phyloP scores from a whole-genome alignment of 345 rosid genomes.

The Eucalyptus guilfoylei region DNA sequence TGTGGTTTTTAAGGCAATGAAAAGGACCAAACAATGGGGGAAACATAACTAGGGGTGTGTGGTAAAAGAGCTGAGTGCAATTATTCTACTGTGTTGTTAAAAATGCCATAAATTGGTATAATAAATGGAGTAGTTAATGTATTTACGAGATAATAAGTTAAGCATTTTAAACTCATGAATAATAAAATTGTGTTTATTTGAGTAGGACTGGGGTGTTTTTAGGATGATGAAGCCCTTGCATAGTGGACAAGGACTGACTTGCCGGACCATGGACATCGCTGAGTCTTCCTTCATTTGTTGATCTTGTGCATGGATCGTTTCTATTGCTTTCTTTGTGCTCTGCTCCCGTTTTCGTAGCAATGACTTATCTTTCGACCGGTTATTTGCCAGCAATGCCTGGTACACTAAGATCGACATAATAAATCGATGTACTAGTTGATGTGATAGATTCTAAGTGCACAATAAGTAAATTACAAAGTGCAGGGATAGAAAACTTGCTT shows the following conservation, averaged over 20 bases:
- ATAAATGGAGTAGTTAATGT: background rate
- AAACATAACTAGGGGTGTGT: background rate
- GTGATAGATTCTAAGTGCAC: background rate
- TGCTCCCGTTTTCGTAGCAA: background rate
- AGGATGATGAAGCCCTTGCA: background rate
- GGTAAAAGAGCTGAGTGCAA: background rate
- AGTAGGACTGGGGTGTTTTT: background rate
- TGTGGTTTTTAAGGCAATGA: background rate
- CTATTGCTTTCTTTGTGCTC: background rate
- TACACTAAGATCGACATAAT: background rate
- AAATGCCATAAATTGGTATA: background rate
- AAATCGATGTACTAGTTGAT: background rate
- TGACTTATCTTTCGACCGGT: background rate
- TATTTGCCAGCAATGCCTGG: background rate
- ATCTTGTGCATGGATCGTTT: background rate
- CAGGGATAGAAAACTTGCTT: too few relatives aligned
- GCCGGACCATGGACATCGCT: background rate
- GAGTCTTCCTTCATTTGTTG: background rate
- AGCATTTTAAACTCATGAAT: background rate
- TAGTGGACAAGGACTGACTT: background rate
- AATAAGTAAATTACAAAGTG: too few relatives aligned
- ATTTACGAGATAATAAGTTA: background rate
- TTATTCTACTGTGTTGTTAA: background rate
- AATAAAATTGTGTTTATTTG: background rate
- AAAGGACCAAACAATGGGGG: background rate